phyloP scores from a whole-genome alignment of 1,284 basidiomycete genomes.

The Fomitopsis betulina region DNA sequence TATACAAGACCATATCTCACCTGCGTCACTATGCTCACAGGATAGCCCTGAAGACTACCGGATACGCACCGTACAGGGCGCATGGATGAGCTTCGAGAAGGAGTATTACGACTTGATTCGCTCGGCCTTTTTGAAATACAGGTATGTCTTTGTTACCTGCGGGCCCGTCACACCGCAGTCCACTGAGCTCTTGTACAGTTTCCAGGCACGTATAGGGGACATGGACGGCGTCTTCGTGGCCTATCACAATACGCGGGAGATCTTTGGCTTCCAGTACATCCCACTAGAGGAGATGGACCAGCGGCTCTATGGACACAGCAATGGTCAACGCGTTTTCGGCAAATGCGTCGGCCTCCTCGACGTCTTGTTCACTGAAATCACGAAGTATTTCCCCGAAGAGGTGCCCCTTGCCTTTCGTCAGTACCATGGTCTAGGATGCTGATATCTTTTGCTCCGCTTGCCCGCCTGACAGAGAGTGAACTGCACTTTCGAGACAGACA shows the following conservation, averaged over 20 bases:
- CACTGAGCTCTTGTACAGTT: conserved; percentile 38
- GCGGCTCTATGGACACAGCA: conserved; percentile 63
- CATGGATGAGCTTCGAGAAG: conserved; percentile 75
- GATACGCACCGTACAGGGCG: conserved; percentile 60
- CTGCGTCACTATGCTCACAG: conserved; percentile 26
- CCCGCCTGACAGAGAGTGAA: conserved; percentile 36
- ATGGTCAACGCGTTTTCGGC: conserved; percentile 76
- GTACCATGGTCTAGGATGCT: not conserved
- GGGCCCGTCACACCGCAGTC: not conserved
- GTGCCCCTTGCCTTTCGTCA: conserved; percentile 29
- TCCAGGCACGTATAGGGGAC: conserved; percentile 93
- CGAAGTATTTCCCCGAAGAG: conserved; percentile 60
- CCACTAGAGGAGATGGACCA: conserved; percentile 86
- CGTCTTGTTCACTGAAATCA: conserved; percentile 57
- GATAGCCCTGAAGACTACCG: conserved; percentile 72
- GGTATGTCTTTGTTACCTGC: conserved; percentile 33
- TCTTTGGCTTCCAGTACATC: conserved; percentile 96
- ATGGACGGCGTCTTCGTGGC: conserved; percentile 98
- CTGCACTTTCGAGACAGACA: conserved; percentile 56
- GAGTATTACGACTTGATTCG: conserved; percentile 93
- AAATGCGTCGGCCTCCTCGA: conserved; percentile 78
- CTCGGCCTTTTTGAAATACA: conserved; percentile 94
- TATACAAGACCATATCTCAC: not conserved
- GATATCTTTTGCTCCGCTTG: not conserved
- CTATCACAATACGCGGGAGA: conserved; percentile 87